phyloP scores from a whole-genome alignment of 2,329 filamentous ascomycete genomes.

The Shiraia sp. region DNA sequence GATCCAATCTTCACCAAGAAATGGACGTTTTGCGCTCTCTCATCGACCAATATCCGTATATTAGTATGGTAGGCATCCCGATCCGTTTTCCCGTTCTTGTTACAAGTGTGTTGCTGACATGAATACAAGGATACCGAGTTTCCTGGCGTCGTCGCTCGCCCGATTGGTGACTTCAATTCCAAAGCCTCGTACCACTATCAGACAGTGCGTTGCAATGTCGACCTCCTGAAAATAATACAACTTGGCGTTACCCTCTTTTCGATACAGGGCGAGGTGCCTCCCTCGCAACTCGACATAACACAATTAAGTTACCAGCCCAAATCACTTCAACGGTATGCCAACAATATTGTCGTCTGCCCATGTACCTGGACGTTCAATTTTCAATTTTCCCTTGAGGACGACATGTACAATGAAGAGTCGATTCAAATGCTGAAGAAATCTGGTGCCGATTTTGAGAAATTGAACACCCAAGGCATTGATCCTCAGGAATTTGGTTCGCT shows the following conservation, averaged over 20 bases:
- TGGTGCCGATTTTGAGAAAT: conserved; percentile 86
- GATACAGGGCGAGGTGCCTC: conserved; percentile 83
- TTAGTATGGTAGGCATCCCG: conserved; percentile 80
- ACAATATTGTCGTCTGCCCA: conserved; percentile 66
- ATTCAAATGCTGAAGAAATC: conserved; percentile 88
- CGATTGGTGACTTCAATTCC: conserved; percentile 90
- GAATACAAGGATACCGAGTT: conserved; percentile 85
- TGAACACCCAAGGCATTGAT: conserved; percentile 88
- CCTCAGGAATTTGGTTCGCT: conserved; percentile 85
- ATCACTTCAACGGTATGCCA: conserved; percentile 54
- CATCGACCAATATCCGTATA: conserved; percentile 89
- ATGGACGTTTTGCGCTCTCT: conserved; percentile 82
- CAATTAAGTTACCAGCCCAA: conserved; percentile 49
- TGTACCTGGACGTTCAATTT: conserved; percentile 99
- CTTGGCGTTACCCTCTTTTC: conserved; percentile 94
- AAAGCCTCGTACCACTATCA: conserved; percentile 99
- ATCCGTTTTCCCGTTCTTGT: conserved; percentile 4
- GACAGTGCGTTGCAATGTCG: conserved; percentile 94
- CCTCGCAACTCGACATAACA: conserved; percentile 62
- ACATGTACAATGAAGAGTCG: conserved; percentile 97
- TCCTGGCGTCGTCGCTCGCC: conserved; percentile 92
- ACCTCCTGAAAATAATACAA: conserved; percentile 96
- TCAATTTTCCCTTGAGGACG: conserved; percentile 87
- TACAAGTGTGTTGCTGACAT: conserved; percentile 24
- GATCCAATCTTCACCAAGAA: conserved; percentile 86